These are phyloP conservation scores for Mediolabrus comicus DNA, from an alignment of 108 stramenopile species.

Conservation along the genomic window DNA sequence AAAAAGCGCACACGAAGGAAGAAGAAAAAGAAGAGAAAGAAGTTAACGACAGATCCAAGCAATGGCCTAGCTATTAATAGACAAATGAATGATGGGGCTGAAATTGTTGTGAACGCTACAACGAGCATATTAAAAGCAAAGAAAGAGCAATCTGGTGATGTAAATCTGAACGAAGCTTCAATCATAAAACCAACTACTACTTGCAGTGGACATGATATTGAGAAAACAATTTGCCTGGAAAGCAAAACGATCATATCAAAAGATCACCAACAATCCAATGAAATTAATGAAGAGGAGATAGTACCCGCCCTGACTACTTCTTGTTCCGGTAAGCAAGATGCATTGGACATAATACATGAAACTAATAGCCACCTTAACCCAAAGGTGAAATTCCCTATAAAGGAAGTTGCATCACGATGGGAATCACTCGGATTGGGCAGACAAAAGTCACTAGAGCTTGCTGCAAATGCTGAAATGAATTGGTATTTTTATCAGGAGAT, in stretches of 20 bases:
- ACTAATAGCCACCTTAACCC: neutral
- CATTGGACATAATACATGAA: neutral
- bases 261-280: neutral
- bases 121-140: neutral
- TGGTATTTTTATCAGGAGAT: constrained; percentile 15
- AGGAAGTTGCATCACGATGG: constrained; percentile 21
- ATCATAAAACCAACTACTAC: neutral
- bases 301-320: neutral
- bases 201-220: neutral
- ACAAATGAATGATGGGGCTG: neutral
- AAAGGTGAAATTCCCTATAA: neutral
- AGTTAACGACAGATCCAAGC: neutral
- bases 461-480: constrained; percentile 27
- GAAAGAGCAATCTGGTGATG: neutral
- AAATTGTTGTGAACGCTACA: neutral
- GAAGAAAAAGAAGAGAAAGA: constrained; percentile 8
- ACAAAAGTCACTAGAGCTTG: constrained; percentile 28
- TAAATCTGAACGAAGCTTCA: neutral
- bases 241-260: neutral
- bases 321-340: neutral
- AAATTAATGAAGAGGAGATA: neutral
- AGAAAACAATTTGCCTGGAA: neutral
- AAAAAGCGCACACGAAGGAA: neutral
- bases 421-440: constrained; percentile 17
- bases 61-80: neutral